phyloP scores from a whole-genome alignment of 306 rosid species.

The Ziziphus jujuba region DNA sequence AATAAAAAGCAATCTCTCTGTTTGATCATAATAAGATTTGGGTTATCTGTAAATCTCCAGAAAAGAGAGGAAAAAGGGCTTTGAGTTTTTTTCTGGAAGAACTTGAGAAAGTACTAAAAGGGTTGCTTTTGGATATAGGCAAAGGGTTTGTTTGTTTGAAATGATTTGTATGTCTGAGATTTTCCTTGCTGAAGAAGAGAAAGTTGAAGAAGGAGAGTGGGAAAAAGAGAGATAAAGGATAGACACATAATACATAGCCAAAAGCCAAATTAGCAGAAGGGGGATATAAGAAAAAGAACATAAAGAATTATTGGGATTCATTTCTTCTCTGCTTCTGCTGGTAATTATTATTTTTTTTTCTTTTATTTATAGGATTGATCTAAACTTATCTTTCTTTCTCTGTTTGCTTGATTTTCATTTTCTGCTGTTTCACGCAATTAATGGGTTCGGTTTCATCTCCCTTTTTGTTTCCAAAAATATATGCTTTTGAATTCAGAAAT shows the following conservation, averaged over 20 bases:
- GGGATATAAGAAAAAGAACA: no score
- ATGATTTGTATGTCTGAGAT: slow-evolving; percentile 77
- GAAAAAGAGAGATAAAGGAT: slow-evolving; percentile 75
- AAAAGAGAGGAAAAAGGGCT: not conserved
- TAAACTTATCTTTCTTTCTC: not conserved
- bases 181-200: slow-evolving; percentile 48
- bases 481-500: no score
- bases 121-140: slow-evolving; percentile 6
- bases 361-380: not conserved
- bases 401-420: not conserved
- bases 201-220: slow-evolving; percentile 84
- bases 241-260: slow-evolving; percentile 4
- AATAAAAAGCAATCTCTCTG: slow-evolving; percentile 33
- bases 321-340: slow-evolving; percentile 67
- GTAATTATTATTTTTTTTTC: slow-evolving; percentile 31
- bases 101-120: slow-evolving; percentile 25
- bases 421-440: not conserved
- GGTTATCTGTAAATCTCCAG: slow-evolving; percentile 36
- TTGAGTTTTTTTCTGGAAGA: not conserved
- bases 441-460: no score
- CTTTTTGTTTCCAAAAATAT: no score
- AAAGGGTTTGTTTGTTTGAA: slow-evolving; percentile 35
- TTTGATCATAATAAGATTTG: slow-evolving; percentile 38
- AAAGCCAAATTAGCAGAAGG: slow-evolving; percentile 49
- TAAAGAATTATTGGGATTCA: slow-evolving; percentile 9